phyloP scores from a whole-genome alignment of 176 grass and related monocot species.

The Bonia amplexicaulis region DNA sequence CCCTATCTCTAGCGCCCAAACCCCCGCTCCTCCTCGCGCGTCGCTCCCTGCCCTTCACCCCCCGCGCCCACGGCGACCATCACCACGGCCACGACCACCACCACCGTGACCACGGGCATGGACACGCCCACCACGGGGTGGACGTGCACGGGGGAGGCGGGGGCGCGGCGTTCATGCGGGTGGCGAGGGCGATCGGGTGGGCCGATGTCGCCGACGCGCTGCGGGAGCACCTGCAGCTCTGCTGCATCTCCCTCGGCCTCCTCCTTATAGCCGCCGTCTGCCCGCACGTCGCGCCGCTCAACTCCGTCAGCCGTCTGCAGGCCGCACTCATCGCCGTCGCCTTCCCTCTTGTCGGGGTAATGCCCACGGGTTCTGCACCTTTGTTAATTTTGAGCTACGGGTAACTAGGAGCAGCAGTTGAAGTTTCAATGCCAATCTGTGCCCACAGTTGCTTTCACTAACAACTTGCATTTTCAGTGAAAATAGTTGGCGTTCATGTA shows the following conservation, averaged over 20 bases:
- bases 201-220: slow-evolving; percentile 60
- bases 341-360: slow-evolving; percentile 97
- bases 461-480: not conserved
- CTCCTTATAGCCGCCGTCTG: slow-evolving; percentile 66
- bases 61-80: slow-evolving; percentile 40
- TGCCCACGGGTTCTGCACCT: not conserved
- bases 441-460: not conserved
- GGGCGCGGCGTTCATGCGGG: slow-evolving; percentile 45
- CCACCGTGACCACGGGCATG: not conserved
- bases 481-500: not conserved
- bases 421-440: not conserved
- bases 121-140: slow-evolving; percentile 16
- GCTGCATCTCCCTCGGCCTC: slow-evolving; percentile 84
- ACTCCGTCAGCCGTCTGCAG: slow-evolving; percentile 38
- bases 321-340: slow-evolving; percentile 61
- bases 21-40: slow-evolving; percentile 23
- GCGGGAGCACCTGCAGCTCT: slow-evolving; percentile 76
- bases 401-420: not conserved
- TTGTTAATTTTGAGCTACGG: not conserved
- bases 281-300: slow-evolving; percentile 46
- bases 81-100: slow-evolving; percentile 23
- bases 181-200: slow-evolving; percentile 81
- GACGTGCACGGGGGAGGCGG: slow-evolving; percentile 24
- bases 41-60: slow-evolving; percentile 12
- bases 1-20: not conserved